Conservation (phyloP, 805 yeast species). For the Monosporozyma servazzii region DNA sequence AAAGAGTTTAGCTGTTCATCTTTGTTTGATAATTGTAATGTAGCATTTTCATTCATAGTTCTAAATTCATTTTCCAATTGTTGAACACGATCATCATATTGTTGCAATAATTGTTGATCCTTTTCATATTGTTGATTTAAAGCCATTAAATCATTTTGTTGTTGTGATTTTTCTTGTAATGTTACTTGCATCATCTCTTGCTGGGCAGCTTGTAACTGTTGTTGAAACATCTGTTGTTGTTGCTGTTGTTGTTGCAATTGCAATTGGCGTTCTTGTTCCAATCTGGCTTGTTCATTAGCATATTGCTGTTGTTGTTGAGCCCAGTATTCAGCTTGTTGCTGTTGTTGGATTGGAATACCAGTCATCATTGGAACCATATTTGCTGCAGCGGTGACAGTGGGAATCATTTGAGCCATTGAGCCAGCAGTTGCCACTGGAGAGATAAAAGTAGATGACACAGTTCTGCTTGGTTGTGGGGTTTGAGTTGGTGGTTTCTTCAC, state of each 20-base stretch:
- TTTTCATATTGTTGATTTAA: slow-evolving; percentile 76
- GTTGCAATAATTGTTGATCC: slow-evolving; percentile 74
- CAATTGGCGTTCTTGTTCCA: slow-evolving; percentile 60
- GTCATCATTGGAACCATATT: slow-evolving; percentile 35
- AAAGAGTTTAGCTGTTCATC: slow-evolving; percentile 60
- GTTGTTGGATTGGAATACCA: slow-evolving; percentile 12
- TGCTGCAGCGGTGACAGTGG: slow-evolving; percentile 15
- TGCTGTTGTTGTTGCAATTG: slow-evolving; percentile 62
- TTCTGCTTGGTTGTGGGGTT: not conserved
- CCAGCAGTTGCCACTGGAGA: slow-evolving; percentile 5
- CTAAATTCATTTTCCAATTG: slow-evolving; percentile 65
- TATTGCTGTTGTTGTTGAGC: slow-evolving; percentile 45
- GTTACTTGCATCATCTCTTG: slow-evolving; percentile 46
- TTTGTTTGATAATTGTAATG: slow-evolving; percentile 64
- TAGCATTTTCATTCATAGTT: slow-evolving; percentile 52
- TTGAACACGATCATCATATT: slow-evolving; percentile 79
- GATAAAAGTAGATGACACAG: not conserved
- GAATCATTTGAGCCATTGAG: slow-evolving; percentile 9
- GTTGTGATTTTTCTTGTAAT: slow-evolving; percentile 59
- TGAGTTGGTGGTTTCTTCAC: not conserved
- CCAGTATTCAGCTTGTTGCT: slow-evolving; percentile 12
- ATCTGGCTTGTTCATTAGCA: slow-evolving; percentile 56
- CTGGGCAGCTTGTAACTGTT: slow-evolving; percentile 55
- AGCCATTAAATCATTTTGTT: slow-evolving; percentile 65
- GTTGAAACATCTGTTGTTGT: slow-evolving; percentile 44